Evolutionary conservation across 2,329 filamentous ascomycete genomes (phyloP).

Genomic region (Pseudogymnoascus sp.): DNA sequence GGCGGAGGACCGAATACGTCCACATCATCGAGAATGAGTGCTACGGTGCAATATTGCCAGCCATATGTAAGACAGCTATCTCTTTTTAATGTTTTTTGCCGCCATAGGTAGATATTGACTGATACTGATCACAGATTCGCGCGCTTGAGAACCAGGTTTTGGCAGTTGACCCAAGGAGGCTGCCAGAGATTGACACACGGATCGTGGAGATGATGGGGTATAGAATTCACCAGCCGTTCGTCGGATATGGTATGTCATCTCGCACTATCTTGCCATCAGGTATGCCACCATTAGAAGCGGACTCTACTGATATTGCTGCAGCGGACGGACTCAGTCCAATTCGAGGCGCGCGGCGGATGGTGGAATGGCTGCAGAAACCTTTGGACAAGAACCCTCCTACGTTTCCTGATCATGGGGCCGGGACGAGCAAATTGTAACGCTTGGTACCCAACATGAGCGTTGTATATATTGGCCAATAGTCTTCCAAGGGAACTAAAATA

Average conservation of each 20-base stretch:
- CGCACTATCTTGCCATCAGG: neutral
- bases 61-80: constrained; percentile 13
- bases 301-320: constrained; percentile 7
- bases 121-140: constrained; percentile 18
- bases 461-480: neutral
- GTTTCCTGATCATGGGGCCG: constrained; percentile 14
- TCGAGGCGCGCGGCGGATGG: constrained; percentile 24
- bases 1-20: constrained; percentile 24
- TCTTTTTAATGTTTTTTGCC: neutral
- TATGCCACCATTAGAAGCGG: neutral
- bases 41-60: constrained; percentile 28
- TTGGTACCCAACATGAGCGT: neutral
- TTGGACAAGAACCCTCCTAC: constrained; percentile 25
- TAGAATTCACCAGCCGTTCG: constrained; percentile 26
- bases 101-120: neutral
- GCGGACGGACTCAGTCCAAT: constrained; percentile 26
- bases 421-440: neutral
- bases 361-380: constrained; percentile 25
- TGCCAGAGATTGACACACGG: constrained; percentile 24
- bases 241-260: constrained; percentile 25
- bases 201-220: constrained; percentile 33
- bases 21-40: constrained; percentile 17
- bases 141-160: constrained; percentile 30
- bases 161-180: constrained; percentile 28
- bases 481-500: neutral